A percentile compares a stretch with the other conserved stretches of the same genome.
phyloP scores from a whole-genome alignment of 176 grass and related monocot species.

The Bromus sterilis region DNA sequence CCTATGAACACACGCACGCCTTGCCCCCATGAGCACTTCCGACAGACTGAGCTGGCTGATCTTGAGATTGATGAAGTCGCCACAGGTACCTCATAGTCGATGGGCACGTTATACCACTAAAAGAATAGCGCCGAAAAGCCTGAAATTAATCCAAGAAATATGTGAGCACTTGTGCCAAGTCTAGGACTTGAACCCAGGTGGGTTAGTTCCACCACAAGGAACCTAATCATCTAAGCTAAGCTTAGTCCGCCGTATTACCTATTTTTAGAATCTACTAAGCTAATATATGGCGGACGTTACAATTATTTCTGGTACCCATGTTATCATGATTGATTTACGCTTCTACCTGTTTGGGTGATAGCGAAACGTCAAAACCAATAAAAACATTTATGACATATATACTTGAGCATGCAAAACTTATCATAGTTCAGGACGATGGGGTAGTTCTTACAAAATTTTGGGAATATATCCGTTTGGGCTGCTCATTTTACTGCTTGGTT shows the following conservation, averaged over 20 bases:
- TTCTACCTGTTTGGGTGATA: not conserved
- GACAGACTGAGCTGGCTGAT: too few relatives aligned
- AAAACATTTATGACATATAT: not conserved
- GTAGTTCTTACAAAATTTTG: not conserved
- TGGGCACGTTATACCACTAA: too few relatives aligned
- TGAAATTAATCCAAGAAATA: too few relatives aligned
- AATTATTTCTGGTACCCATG: not conserved
- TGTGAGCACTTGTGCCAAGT: too few relatives aligned
- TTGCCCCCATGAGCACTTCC: too few relatives aligned
- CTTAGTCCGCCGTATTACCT: too few relatives aligned
- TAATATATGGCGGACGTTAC: not conserved
- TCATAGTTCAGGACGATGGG: not conserved
- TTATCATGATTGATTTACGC: not conserved
- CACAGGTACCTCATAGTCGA: too few relatives aligned
- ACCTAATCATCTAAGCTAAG: not conserved
- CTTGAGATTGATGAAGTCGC: too few relatives aligned
- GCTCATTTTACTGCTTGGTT: not conserved
- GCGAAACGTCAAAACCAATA: not conserved
- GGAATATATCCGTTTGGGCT: not conserved
- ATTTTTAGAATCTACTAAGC: not conserved
- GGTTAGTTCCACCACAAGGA: too few relatives aligned
- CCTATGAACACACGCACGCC: too few relatives aligned
- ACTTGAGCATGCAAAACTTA: constrained; percentile 3
- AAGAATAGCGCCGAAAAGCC: too few relatives aligned
- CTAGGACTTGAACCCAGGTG: too few relatives aligned